Base-by-base conservation (phyloP, 2,329 filamentous ascomycete genomes). In the Mycosphaerella arachidis region DNA sequence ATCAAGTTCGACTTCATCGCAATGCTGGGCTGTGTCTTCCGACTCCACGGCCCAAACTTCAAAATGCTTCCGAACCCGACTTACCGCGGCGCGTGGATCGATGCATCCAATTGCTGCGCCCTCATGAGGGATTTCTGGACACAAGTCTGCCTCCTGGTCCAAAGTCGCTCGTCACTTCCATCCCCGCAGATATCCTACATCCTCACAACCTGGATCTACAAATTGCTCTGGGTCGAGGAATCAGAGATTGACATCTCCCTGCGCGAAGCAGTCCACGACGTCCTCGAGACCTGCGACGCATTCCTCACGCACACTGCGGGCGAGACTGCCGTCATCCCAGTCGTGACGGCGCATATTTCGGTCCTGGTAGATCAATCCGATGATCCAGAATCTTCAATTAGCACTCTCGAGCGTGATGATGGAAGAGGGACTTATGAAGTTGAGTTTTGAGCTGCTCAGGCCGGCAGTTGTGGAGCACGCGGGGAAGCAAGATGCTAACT, bases 1-100 rank as follows among this genome's bases (percentile, higher is more conserved):
- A 56, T 58, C 20, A 56, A 48, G 12, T 62, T 62, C 43, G 60
- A 59, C 33, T 48, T 62, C 48, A 62, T 62, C 31, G 60, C 60
- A 24, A 62, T 62, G 60, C 43, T 62, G 12, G 54, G 60, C 10
- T 20, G 57, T 20, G 50, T 55, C 31, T 54, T 59, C 53, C 60
- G 60, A 29, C 50, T 62, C 7, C 60, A 53, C 9, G 56, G 53
- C 40, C 45, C 30, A 12, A 62, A 58, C n/a, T 62, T 59, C 53
- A 59, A 56, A 35, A 51, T 55, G 6, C 40, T 62, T 6, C 59
- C 60, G 9, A 62, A 62, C 37, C 60, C 56, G 9, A 59, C 53
- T 29, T 50, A 29, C 46, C 53, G 35, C 8, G 57, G 55, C 40
- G 48, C 60, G 5, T 62, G 60, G 60, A 37, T 56, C 31, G 58